Conservation (phyloP, 495 filamentous ascomycete species). For the Penicillium daleae region DNA sequence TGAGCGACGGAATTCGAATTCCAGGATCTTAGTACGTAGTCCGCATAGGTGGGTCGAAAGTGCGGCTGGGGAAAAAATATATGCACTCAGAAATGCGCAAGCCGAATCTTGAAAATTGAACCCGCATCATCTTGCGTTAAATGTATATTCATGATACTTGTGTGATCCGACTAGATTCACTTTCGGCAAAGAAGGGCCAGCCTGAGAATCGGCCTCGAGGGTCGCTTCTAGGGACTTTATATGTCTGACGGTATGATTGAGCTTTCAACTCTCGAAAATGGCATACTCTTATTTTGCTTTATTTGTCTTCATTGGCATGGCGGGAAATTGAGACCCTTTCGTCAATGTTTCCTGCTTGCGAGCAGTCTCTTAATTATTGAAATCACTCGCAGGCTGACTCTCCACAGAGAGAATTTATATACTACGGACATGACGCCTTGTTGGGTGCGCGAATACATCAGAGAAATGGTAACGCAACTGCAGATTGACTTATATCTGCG, state of each 20-base stretch:
- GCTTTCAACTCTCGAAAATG: too few relatives aligned
- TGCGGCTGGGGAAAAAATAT: too few relatives aligned
- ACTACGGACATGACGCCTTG: neutral
- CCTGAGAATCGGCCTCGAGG: neutral
- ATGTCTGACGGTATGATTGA: neutral
- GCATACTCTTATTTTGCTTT: too few relatives aligned
- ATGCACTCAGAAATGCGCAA: too few relatives aligned
- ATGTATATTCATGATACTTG: too few relatives aligned
- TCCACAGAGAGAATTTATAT: neutral
- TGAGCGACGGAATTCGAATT: neutral
- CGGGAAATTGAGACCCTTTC: neutral
- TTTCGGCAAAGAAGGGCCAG: too few relatives aligned
- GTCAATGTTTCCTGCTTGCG: neutral
- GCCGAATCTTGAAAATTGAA: too few relatives aligned
- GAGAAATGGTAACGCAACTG: neutral
- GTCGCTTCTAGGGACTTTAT: neutral
- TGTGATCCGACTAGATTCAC: too few relatives aligned
- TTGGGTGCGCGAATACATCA: neutral
- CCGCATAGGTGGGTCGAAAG: too few relatives aligned
- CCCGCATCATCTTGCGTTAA: too few relatives aligned
- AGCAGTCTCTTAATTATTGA: too few relatives aligned
- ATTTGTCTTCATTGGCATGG: neutral
- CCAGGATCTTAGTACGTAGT: neutral
- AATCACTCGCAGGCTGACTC: neutral
- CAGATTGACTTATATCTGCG: neutral